Evolutionary conservation across 208 protist genomes (phyloP), one percentile per base, ranked within the genome.

Genomic region (Trypanosoma mega): DNA sequence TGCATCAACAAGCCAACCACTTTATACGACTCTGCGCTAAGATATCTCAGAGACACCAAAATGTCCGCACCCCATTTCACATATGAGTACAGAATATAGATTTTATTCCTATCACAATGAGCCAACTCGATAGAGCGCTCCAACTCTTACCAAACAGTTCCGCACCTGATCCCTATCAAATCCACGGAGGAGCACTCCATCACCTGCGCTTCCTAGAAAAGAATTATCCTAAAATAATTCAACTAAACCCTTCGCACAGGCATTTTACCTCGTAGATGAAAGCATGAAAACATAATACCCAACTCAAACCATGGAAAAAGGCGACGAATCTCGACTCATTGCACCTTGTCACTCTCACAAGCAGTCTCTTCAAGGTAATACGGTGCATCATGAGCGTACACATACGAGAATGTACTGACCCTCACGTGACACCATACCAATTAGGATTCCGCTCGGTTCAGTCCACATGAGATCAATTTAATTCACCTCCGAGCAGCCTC

Each of bases 381-480:
- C 57, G 66, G 39, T 9, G 59, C 9, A 58, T 66, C 26, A 26
- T 72, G 2, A 56, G n/a, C 30, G 29, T 31, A 16, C 41, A 56
- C 7, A 65, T 72, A 18, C 23, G 46, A n/a, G 46, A 66, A 5
- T 30, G 30, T 0, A 54, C 48, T 20, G 55, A 71, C 12, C 7
- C 36, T 9, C 18, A 41, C 9, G 29, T 71, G 3, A 18, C 37
- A 9, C 54, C 51, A 0, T 29, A 71, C 12, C 64, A 71, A 26
- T 47, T 46, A 2, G 64, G 64, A 9, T 71, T 64, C 29, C 30
- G 55, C 3, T 55, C 64, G 9, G 9, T 21, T 23, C 12, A 51
- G 4, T 65, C 64, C 0, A 71, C 64, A 39, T 3, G 63, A 29
- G 64, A 71, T 37, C 54, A 46, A 21, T 33, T 71, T n/a, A 18